Base-by-base conservation (phyloP, 192 early-diverging fungal genomes). In the Podila epicladia region DNA sequence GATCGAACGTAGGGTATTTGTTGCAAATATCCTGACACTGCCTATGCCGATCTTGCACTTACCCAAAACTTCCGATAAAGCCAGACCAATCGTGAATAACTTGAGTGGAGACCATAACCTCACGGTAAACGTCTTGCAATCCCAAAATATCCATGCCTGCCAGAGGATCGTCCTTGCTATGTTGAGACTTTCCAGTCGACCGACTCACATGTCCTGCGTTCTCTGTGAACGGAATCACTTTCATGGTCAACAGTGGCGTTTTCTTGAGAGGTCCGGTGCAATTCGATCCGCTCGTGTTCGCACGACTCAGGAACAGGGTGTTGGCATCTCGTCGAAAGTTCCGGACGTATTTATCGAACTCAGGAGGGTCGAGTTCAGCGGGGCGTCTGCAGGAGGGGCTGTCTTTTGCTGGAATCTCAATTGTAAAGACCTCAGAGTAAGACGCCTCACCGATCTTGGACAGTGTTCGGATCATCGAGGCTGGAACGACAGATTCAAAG, bases 371-470 rank as follows among this genome's bases (percentile, higher is more conserved):
- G 8, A 55, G 53, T 9, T 24, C 53, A 11, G 53, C 8, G 8
- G 53, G 35, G 59, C 62, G 64, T 28, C 41, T 62, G 50, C 29
- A 48, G 24, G 41, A 45, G 8, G 41, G 41, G 13, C 58, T 20
- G 64, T 20, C 38, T 57, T 49, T 12, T 45, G 62, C 50, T 9
- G 84, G 75, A 19, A 78, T 49, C 20, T 80, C 77, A 4, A 80
- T 67, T 12, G 83, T 71, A 71, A 90, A 97, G 1, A 96, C 96
- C 71, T 96, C 94, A 4, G 93, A 93, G 67, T 92, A 97, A 3
- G 92, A 93, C 5, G 96, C 94, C 67, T 97, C 96, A 38, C 93
- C 95, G 57, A 97, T 89, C 82, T 97, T 96, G 60, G 59, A 61
- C 31, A 75, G 50, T 3, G 78, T 58, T 3, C 20, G 9, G 32